Evolutionary conservation across 768 basidiomycete genomes (phyloP), one percentile per base, ranked within the genome.

Genomic region (Pleurotus djamor): DNA sequence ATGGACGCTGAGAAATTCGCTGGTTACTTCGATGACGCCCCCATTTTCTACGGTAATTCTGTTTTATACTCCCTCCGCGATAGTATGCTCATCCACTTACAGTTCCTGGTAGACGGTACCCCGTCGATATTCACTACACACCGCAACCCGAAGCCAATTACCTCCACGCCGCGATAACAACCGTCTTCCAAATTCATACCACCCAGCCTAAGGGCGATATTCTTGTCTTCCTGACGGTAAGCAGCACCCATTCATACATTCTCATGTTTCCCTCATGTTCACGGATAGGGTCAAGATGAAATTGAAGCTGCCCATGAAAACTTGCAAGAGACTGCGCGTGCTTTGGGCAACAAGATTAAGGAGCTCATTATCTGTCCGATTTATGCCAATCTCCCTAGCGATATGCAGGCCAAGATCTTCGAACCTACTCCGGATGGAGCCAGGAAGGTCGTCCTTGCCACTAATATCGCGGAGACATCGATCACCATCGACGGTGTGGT

Each of bases 401-500:
- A 99, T 61, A 96, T 99, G 96, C 97, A 99, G 71, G 91, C 95
- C 38, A 97, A 98, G 76, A 99, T 99, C 59, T 99, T 99, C 72
- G 97, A 99, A 72, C 96, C 97, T 0, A 99, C 97, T 4, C 97
- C 96, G 0, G 91, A 92, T 57, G 95, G 95, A 16, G 93, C 97
- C 32, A 82, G 97, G 59, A 99, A 99, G 75, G 96, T 99, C 49
- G 97, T 99, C 16, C 79, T 99, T 33, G 97, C 97, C 3, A 99
- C 97, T 17, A 99, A 99, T 69, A 98, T 99, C 63, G 97, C 97
- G n/a, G 97, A 99, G 74, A 99, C 97, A 4, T 96, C 94, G 5
- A 99, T 99, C 70, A 99, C 97, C 6, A 99, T 99, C 65, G 97
- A 98, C 57, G 97, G 97, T 33, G 97, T 99, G 5, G 96, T 98